Evolutionary conservation across 2,329 filamentous ascomycete species (phyloP).

Genomic region (Diplodia intermedia): DNA sequence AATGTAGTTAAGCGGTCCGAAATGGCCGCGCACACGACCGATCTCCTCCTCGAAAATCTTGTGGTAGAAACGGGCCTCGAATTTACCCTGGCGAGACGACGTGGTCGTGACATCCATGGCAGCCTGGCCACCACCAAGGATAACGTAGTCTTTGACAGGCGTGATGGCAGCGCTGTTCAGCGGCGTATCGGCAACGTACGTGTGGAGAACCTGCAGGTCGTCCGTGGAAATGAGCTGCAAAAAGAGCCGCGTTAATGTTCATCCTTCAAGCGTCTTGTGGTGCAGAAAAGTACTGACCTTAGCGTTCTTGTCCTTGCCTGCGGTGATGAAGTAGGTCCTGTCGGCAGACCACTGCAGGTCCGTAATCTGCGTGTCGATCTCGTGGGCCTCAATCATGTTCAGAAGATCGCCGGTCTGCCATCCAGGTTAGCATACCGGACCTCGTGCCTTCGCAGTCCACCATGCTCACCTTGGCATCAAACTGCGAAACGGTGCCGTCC

Average conservation of each 20-base stretch:
- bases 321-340: conserved; percentile 97
- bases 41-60: conserved; percentile 99
- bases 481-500: conserved; percentile 89
- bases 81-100: conserved; percentile 93
- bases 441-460: background rate
- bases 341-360: conserved; percentile 95
- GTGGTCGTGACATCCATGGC: conserved; percentile 99
- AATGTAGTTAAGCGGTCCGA: conserved; percentile 95
- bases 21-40: conserved; percentile 94
- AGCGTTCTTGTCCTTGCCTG: conserved; percentile 96
- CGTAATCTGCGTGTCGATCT: conserved; percentile 81
- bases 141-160: conserved; percentile 95
- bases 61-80: conserved; percentile 99
- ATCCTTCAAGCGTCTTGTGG: conserved; percentile 24
- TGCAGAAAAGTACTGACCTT: conserved; percentile 64
- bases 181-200: conserved; percentile 88
- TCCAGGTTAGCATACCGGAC: conserved; percentile 6
- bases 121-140: conserved; percentile 96
- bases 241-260: background rate
- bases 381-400: conserved; percentile 83
- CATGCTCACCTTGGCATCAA: conserved; percentile 78
- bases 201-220: conserved; percentile 91
- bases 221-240: conserved; percentile 77
- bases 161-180: conserved; percentile 96
- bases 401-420: conserved; percentile 77